These are phyloP conservation scores for Mortierella sp. DNA, from an alignment of 371 early-diverging fungal genomes.

Conservation along the genomic window DNA sequence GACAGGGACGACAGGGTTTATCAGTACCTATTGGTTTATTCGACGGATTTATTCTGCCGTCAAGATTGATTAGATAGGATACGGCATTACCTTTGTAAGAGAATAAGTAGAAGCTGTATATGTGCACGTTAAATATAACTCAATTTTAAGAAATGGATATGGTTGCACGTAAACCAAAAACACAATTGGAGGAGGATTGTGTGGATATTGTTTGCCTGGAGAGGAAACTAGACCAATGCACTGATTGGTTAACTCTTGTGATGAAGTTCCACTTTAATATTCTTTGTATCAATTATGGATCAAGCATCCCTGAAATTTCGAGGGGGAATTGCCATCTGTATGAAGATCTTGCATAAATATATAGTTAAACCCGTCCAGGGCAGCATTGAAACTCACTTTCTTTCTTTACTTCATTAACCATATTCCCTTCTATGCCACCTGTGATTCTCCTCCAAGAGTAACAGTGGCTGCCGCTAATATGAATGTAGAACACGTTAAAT, in stretches of 20 bases:
- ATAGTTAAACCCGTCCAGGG: not conserved
- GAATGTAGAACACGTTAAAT: too few relatives aligned
- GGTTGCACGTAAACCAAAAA: not conserved
- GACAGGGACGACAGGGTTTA: slow-evolving; percentile 86
- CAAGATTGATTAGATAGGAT: slow-evolving; percentile 66
- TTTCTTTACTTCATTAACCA: not conserved
- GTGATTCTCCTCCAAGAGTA: too few relatives aligned
- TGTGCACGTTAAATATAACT: slow-evolving; percentile 1
- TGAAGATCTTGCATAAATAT: not conserved
- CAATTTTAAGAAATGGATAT: not conserved
- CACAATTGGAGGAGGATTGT: not conserved
- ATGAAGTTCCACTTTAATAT: not conserved
- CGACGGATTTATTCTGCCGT: slow-evolving; percentile 80
- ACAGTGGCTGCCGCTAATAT: too few relatives aligned
- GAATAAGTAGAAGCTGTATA: not conserved
- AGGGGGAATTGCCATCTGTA: too few relatives aligned
- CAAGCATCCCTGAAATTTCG: too few relatives aligned
- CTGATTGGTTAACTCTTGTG: too few relatives aligned
- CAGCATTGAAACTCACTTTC: not conserved
- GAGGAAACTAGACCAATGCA: not conserved
- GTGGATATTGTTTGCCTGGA: not conserved
- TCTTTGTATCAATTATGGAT: too few relatives aligned
- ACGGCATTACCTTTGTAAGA: not conserved
- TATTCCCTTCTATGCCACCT: too few relatives aligned
- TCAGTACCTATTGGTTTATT: slow-evolving; percentile 80